A percentile compares a stretch with the other conserved stretches of the same genome.
Evolutionary conservation across 176 grass and related monocot genomes (phyloP).

Genomic region (Eremochloa ophiuroides): DNA sequence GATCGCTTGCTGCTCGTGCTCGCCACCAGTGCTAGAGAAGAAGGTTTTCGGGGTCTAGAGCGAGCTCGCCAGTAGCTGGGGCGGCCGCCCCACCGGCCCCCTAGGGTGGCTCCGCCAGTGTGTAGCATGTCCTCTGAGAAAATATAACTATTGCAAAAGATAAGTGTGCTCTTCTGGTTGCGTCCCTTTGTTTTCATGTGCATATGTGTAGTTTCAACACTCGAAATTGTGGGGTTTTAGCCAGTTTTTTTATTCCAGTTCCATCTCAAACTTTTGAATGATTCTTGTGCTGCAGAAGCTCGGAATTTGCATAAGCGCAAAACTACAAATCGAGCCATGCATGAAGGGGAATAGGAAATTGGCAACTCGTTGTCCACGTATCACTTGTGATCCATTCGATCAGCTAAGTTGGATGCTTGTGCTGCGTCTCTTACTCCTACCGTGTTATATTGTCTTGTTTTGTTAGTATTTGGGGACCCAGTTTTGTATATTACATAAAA

Average conservation of each 20-base stretch:
- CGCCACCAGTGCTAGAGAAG: too few relatives aligned
- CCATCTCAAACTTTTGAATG: background rate
- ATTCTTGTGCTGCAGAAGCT: background rate
- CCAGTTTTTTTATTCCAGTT: background rate
- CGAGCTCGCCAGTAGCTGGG: too few relatives aligned
- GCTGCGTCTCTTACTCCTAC: background rate
- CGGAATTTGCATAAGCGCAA: background rate
- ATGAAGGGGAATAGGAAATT: background rate
- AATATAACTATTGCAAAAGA: too few relatives aligned
- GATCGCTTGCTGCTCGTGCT: too few relatives aligned
- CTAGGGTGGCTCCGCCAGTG: too few relatives aligned
- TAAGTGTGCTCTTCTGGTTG: too few relatives aligned
- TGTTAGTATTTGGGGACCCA: background rate
- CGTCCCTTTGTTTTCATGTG: too few relatives aligned
- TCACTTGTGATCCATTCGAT: background rate
- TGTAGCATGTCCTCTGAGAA: too few relatives aligned
- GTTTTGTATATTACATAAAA: background rate
- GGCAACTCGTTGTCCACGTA: background rate
- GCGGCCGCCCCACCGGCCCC: too few relatives aligned
- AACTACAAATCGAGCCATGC: background rate
- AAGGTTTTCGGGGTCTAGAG: too few relatives aligned
- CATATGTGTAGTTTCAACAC: background rate
- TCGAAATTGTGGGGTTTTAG: background rate
- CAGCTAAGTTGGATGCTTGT: background rate
- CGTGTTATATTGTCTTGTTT: background rate